Evolutionary conservation across 2,329 filamentous ascomycete genomes (phyloP), one percentile per base, ranked within the genome.

Genomic region (Orbilia blumenaviensis): DNA sequence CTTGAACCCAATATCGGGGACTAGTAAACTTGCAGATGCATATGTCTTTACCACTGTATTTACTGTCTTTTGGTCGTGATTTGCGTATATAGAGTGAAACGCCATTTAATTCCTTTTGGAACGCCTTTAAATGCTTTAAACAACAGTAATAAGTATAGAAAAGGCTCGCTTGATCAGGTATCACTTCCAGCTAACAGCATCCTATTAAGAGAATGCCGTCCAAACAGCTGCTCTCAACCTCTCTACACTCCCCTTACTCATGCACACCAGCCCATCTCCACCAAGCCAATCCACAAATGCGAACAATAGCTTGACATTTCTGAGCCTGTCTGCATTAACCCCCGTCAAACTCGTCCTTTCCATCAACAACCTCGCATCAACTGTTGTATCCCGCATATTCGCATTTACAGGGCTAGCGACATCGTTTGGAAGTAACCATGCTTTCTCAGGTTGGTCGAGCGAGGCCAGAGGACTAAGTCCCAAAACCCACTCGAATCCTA

Each of bases 401-500:
- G 85, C 83, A 72, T 86, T 85, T 4, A 79, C 68, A 3, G 78
- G 77, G 4, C 85, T 87, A 27, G 86, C 84, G 3, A 85, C 82
- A 10, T 84, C 85, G 5, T 82, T 81, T 80, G 85, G 82, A 84
- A 93, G 84, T 2, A 92, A 86, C 23, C 89, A 84, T 0, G 86
- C 86, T 66, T 88, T 87, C 80, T 96, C 93, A 0, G 90, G 88
- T 61, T 90, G 81, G 84, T 91, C 81, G 85, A 88, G 77, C 78
- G 83, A 81, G 79, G 82, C 72, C 84, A 91, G 81, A 71, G 86
- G 78, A 0, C 87, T 85, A 0, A 93, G 86, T 0, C 85, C 83
- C 81, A 96, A 92, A 0, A 97, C 81, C 91, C 92, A 94, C 77
- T 91, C 89, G 80, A 94, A 88, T 0, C 91, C 79, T 25, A 78